These are phyloP conservation scores for Rhododendron kiyosumense DNA, from an alignment of 148 eudicot species.

Conservation along the genomic window DNA sequence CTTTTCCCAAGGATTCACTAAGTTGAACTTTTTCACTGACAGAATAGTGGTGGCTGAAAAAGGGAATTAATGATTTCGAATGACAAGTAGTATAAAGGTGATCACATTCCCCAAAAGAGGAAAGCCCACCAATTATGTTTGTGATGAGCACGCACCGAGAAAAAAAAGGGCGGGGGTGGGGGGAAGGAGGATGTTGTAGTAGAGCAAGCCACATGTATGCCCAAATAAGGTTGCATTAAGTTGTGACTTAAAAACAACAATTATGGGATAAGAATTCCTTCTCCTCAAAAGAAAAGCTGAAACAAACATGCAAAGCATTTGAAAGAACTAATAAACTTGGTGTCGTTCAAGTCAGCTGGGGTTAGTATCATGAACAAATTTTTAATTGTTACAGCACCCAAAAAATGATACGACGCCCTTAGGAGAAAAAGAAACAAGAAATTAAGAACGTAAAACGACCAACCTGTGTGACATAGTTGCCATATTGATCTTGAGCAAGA, in stretches of 20 bases:
- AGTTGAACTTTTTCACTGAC: neutral
- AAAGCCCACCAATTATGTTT: neutral
- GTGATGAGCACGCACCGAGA: neutral
- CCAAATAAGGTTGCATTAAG: neutral
- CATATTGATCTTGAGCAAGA: conserved; percentile 95
- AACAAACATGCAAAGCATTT: neutral
- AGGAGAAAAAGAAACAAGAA: neutral
- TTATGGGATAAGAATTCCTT: neutral
- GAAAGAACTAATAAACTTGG: neutral
- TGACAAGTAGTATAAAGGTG: neutral
- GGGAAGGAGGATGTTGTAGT: neutral
- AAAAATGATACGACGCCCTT: neutral
- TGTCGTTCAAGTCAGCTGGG: neutral
- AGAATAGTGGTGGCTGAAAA: neutral
- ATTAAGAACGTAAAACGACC: conserved; percentile 8
- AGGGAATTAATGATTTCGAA: neutral
- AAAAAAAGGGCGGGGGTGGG: no score
- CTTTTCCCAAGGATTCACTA: neutral
- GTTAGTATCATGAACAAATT: neutral
- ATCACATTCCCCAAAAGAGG: neutral
- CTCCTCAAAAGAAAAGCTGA: neutral
- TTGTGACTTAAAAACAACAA: neutral
- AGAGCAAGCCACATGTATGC: neutral
- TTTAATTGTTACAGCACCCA: neutral
- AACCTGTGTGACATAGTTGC: conserved; percentile 96